Percentiles rank a stretch among this genome's conserved stretches.
Evolutionary conservation across 495 filamentous ascomycete species (phyloP).

Genomic region (Diplogelasinospora grovesii): DNA sequence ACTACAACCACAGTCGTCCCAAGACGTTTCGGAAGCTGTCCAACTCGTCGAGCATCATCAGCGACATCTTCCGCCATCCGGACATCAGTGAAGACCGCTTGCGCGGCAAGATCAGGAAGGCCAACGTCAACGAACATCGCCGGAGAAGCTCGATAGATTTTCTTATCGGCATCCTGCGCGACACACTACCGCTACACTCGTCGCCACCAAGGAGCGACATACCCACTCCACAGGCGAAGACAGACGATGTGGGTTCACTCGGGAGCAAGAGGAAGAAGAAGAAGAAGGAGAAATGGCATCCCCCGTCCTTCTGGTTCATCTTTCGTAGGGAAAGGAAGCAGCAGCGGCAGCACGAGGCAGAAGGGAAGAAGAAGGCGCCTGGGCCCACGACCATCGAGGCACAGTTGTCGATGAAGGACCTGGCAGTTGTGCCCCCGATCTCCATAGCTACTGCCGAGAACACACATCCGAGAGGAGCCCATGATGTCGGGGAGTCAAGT

Average conservation of each 20-base stretch:
- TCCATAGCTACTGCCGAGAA: too few species aligned
- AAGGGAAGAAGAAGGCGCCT: neutral
- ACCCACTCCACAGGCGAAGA: slow-evolving; percentile 27
- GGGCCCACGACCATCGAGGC: slow-evolving; percentile 29
- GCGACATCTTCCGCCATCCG: slow-evolving; percentile 20
- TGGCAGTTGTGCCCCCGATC: slow-evolving; percentile 37
- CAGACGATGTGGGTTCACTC: too few species aligned
- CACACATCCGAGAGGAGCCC: too few species aligned
- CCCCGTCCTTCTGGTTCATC: slow-evolving; percentile 10
- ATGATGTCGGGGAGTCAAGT: too few species aligned
- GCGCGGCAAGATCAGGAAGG: slow-evolving; percentile 12
- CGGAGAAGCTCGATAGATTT: slow-evolving; percentile 32
- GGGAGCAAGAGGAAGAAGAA: neutral
- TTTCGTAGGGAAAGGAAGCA: slow-evolving; percentile 6
- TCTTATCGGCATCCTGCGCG: too few species aligned
- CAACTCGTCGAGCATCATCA: slow-evolving; percentile 16
- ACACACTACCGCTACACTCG: too few species aligned
- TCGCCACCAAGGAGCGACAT: slow-evolving; percentile 32
- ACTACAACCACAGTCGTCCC: slow-evolving; percentile 5
- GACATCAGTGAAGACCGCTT: slow-evolving; percentile 16
- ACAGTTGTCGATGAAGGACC: slow-evolving; percentile 38
- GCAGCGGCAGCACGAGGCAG: neutral
- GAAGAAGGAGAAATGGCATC: slow-evolving; percentile 6
- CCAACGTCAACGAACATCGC: slow-evolving; percentile 15
- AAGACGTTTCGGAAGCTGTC: slow-evolving; percentile 16